Evolutionary conservation across 169 alveolate species (phyloP).

Genomic region (Blepharisma undulans): DNA sequence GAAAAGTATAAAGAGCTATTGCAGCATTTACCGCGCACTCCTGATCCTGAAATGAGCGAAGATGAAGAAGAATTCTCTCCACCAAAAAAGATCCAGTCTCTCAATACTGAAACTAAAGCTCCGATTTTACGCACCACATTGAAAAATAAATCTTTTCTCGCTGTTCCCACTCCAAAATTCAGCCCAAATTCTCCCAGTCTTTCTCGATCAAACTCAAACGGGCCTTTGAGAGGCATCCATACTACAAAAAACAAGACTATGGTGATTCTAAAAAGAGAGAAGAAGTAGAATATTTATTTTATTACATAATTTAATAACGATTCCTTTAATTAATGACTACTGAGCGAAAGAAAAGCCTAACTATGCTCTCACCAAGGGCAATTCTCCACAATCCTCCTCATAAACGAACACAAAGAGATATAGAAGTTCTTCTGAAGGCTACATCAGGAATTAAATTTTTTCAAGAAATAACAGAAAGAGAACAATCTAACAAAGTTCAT

Average conservation of each 20-base stretch:
- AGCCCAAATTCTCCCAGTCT: not conserved
- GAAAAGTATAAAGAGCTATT: not conserved
- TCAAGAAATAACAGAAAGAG: slow-evolving; percentile 17
- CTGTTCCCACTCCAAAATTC: not conserved
- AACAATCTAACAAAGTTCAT: not conserved
- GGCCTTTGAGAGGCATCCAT: not conserved
- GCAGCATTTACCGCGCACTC: not conserved
- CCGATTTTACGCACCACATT: not conserved
- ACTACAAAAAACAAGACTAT: not conserved
- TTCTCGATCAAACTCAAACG: not conserved
- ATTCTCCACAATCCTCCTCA: not conserved
- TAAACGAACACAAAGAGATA: not conserved
- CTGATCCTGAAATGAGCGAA: not conserved
- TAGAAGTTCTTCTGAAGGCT: not conserved
- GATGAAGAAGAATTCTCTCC: not conserved
- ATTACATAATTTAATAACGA: not conserved
- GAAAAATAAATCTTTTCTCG: not conserved
- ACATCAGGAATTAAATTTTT: slow-evolving; percentile 14
- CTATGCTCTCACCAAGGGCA: not conserved
- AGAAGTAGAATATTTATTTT: not conserved
- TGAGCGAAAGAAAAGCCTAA: not conserved
- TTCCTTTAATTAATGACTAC: not conserved
- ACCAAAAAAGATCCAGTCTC: not conserved
- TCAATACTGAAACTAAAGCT: not conserved
- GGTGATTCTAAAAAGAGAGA: not conserved